These are phyloP conservation scores for Fusarium nanum DNA, from an alignment of 2,329 filamentous ascomycete species.

Conservation along the genomic window DNA sequence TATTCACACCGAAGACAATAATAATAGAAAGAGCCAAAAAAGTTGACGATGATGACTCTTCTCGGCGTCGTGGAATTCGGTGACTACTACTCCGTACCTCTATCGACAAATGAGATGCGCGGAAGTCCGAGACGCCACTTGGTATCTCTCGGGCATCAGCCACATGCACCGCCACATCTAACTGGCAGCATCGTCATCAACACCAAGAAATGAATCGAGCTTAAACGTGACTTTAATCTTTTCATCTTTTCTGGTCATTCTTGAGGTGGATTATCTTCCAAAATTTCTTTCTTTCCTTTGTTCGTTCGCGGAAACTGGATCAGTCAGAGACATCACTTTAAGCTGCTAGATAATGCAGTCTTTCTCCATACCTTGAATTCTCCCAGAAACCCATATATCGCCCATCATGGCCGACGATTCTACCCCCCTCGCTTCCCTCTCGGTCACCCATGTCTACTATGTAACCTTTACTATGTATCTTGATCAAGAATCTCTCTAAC, in stretches of 20 bases:
- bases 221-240: conserved; percentile 11
- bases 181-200: conserved; percentile 19
- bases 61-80: conserved; percentile 33
- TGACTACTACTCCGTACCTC: background rate
- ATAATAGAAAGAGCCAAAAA: background rate
- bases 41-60: conserved; percentile 33
- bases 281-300: background rate
- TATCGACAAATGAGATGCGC: conserved; percentile 23
- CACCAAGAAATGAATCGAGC: conserved; percentile 10
- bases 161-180: conserved; percentile 22
- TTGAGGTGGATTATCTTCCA: background rate
- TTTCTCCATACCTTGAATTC: conserved; percentile 6
- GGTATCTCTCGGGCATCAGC: background rate
- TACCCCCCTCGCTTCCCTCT: conserved; percentile 86
- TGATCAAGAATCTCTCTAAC: background rate
- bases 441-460: conserved; percentile 96
- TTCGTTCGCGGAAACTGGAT: background rate
- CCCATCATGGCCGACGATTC: conserved; percentile 46
- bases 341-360: conserved; percentile 19
- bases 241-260: background rate
- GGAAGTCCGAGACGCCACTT: conserved; percentile 23
- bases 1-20: conserved; percentile 6
- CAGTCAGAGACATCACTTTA: background rate
- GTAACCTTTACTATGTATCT: conserved; percentile 62
- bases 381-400: background rate